A percentile compares a stretch with the other conserved stretches of the same genome.
Evolutionary conservation across 2,329 filamentous ascomycete genomes (phyloP).

Genomic region (Fusarium graminum): DNA sequence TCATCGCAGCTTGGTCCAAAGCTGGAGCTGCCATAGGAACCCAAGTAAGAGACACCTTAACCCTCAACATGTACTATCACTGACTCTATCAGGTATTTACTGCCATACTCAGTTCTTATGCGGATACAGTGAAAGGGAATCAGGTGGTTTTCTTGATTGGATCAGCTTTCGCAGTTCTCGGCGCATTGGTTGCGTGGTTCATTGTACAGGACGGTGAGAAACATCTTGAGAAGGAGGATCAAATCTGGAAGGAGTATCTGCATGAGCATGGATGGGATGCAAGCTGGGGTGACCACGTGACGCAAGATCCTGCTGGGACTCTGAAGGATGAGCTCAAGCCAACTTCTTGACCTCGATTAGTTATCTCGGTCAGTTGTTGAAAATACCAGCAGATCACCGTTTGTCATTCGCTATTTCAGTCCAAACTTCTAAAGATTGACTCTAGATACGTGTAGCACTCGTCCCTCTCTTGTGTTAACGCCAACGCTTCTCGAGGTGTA

Average conservation of each 20-base stretch:
- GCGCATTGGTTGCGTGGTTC: conserved; percentile 8
- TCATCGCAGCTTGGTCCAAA: conserved; percentile 12
- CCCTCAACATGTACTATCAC: not conserved
- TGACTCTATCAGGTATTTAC: not conserved
- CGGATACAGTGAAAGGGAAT: not conserved
- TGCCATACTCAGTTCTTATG: conserved; percentile 10
- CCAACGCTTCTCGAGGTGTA: not conserved
- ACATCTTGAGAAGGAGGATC: conserved; percentile 13
- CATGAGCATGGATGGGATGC: conserved; percentile 7
- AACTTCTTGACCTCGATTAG: not conserved
- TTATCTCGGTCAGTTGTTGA: no score
- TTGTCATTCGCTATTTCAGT: no score
- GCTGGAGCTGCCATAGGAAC: conserved; percentile 18
- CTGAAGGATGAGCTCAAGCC: not conserved
- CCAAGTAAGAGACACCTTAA: not conserved
- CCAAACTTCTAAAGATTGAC: not conserved
- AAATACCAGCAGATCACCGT: no score
- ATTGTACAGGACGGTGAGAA: conserved; percentile 12
- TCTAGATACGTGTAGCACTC: not conserved
- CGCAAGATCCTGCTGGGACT: conserved; percentile 1
- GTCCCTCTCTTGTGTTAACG: not conserved
- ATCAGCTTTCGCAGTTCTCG: conserved; percentile 4
- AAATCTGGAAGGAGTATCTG: conserved; percentile 7
- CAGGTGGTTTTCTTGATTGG: conserved; percentile 9
- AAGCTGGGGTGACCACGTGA: conserved; percentile 3